Evolutionary conservation across 306 rosid genomes (phyloP).

Genomic region (Rosa multiflora): DNA sequence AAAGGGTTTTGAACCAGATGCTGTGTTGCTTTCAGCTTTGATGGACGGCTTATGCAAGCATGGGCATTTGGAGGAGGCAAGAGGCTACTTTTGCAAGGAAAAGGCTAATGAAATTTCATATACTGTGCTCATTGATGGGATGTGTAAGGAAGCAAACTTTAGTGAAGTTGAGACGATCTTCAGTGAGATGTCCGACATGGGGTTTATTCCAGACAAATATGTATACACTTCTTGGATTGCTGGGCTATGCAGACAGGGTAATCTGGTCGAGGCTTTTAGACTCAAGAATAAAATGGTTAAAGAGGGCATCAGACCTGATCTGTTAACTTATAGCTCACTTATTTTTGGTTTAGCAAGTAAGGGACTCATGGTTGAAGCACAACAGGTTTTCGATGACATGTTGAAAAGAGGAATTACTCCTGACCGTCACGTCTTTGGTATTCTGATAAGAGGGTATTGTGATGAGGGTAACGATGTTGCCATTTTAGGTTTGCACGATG

Average conservation of each 20-base stretch:
- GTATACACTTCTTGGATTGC: slow-evolving; percentile 42
- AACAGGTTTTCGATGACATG: slow-evolving; percentile 39
- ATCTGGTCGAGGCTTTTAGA: slow-evolving; percentile 36
- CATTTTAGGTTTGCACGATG: slow-evolving; percentile 26
- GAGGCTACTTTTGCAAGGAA: slow-evolving; percentile 26
- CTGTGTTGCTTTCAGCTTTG: slow-evolving; percentile 30
- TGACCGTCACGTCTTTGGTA: slow-evolving; percentile 31
- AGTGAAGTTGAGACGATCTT: slow-evolving; percentile 31
- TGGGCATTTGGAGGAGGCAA: slow-evolving; percentile 34
- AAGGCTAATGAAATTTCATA: slow-evolving; percentile 38
- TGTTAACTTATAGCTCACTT: slow-evolving; percentile 38
- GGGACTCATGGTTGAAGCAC: slow-evolving; percentile 44
- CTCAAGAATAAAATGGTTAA: slow-evolving; percentile 38
- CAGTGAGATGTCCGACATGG: slow-evolving; percentile 41
- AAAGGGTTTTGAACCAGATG: slow-evolving; percentile 37
- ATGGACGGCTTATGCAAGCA: slow-evolving; percentile 39
- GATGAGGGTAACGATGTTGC: slow-evolving; percentile 30
- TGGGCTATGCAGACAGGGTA: slow-evolving; percentile 34
- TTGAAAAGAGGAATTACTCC: slow-evolving; percentile 34
- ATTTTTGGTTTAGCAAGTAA: slow-evolving; percentile 29
- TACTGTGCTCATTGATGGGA: slow-evolving; percentile 35
- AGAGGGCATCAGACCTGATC: slow-evolving; percentile 37
- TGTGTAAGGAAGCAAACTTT: slow-evolving; percentile 35
- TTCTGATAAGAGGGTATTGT: slow-evolving; percentile 36
- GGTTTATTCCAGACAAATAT: slow-evolving; percentile 35